These are phyloP conservation scores for Emydomyces testavorans DNA, from an alignment of 2,329 filamentous ascomycete species.

Conservation along the genomic window DNA sequence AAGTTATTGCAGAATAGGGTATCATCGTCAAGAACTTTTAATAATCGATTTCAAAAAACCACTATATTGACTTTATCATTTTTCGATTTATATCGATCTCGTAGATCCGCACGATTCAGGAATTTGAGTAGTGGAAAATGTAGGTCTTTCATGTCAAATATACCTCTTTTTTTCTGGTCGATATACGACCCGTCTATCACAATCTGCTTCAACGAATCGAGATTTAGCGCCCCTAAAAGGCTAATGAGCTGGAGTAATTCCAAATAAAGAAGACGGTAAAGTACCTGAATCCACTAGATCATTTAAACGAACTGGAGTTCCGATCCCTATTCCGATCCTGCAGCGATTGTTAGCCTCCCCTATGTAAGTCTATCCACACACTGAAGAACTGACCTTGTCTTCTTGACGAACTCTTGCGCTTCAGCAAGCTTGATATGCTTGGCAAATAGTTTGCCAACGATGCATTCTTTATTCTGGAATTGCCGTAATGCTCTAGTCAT, in stretches of 20 bases:
- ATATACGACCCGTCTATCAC: conserved; percentile 87
- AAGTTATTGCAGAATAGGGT: too few species aligned
- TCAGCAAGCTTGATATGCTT: conserved; percentile 96
- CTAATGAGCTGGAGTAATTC: conserved; percentile 16
- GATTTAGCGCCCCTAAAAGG: conserved; percentile 52
- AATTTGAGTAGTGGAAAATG: conserved; percentile 68
- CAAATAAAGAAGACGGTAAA: background rate
- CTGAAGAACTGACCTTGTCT: conserved; percentile 36
- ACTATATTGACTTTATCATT: conserved; percentile 42
- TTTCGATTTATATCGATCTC: conserved; percentile 51
- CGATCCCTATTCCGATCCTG: conserved; percentile 75
- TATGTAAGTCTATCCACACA: background rate
- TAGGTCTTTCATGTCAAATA: conserved; percentile 92
- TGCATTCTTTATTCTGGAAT: conserved; percentile 65
- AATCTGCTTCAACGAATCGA: conserved; percentile 61
- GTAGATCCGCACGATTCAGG: conserved; percentile 59
- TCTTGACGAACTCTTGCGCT: conserved; percentile 63
- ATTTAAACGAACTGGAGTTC: conserved; percentile 70
- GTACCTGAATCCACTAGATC: conserved; percentile 72
- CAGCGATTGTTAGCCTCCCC: conserved; percentile 18
- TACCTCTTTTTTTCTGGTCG: conserved; percentile 84
- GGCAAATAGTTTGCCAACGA: conserved; percentile 85
- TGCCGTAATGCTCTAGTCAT: conserved; percentile 53
- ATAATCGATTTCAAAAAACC: conserved; percentile 33
- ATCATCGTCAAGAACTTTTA: background rate